A percentile compares a stretch with the other conserved stretches of the same genome.
phyloP scores from a whole-genome alignment of 306 rosid genomes.

The Quillaja saponaria region DNA sequence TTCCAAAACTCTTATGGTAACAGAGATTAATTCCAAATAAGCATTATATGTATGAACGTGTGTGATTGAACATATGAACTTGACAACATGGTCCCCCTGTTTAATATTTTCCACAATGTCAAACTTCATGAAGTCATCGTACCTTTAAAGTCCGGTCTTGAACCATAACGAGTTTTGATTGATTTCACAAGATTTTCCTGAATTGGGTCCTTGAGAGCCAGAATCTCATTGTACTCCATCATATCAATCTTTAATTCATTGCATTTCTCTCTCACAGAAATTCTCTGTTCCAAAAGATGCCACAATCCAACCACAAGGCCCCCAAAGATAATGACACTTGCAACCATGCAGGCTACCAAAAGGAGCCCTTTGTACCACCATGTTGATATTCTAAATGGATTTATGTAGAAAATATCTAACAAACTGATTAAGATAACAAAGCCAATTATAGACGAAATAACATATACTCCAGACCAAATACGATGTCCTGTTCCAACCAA shows the following conservation, averaged over 20 bases:
- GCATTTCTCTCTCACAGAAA: conserved; percentile 29
- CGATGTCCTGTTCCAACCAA: conserved; percentile 82
- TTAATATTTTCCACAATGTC: background rate
- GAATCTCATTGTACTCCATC: conserved; percentile 24
- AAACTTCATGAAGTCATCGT: conserved; percentile 23
- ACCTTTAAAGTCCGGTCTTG: conserved; percentile 83
- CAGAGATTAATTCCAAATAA: conserved; percentile 3
- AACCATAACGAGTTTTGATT: conserved; percentile 54
- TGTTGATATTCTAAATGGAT: conserved; percentile 45
- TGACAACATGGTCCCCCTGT: background rate
- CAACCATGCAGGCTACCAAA: conserved; percentile 60
- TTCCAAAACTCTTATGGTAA: background rate
- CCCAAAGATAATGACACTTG: conserved; percentile 70
- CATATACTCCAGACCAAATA: conserved; percentile 77
- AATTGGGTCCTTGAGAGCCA: conserved; percentile 35
- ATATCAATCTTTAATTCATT: conserved; percentile 24
- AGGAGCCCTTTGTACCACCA: conserved; percentile 94
- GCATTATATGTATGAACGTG: background rate
- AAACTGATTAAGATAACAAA: conserved; percentile 51
- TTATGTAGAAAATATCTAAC: conserved; percentile 59
- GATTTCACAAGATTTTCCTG: conserved; percentile 30
- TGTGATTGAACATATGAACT: background rate
- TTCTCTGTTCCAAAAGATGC: conserved; percentile 65
- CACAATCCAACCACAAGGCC: conserved; percentile 70
- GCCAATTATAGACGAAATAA: conserved; percentile 67